These are phyloP conservation scores for Inosperma sp. DNA, from an alignment of 768 basidiomycete genomes.

Conservation along the genomic window DNA sequence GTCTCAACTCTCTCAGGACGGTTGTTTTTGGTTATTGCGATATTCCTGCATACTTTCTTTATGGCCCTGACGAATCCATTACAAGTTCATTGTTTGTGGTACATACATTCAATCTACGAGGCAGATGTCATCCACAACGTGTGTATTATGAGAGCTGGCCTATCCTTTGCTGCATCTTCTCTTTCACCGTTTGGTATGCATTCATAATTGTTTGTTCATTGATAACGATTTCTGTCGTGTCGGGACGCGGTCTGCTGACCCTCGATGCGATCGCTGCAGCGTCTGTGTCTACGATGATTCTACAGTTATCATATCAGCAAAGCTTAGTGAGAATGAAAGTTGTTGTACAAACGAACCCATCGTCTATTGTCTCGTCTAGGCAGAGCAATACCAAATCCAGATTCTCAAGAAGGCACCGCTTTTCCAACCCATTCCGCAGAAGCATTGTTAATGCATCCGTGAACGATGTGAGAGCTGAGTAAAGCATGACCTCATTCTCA, in stretches of 20 bases:
- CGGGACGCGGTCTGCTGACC: conserved; percentile 87
- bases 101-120: too few species aligned
- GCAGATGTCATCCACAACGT: not conserved
- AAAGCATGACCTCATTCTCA: conserved; percentile 97
- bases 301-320: conserved; percentile 27
- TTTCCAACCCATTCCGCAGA: conserved; percentile 90
- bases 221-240: conserved; percentile 94
- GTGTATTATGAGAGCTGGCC: conserved; percentile 53
- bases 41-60: too few species aligned
- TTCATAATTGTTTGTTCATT: conserved; percentile 96
- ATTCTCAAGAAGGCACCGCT: conserved; percentile 90
- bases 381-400: conserved; percentile 89
- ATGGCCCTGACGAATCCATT: too few species aligned
- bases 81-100: too few species aligned
- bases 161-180: conserved; percentile 79
- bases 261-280: conserved; percentile 91
- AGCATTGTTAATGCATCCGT: conserved; percentile 82
- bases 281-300: conserved; percentile 96
- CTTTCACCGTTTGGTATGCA: conserved; percentile 87
- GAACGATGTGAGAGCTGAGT: conserved; percentile 77
- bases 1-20: too few species aligned
- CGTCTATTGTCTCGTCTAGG: conserved; percentile 95
- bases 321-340: not conserved
- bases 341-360: conserved; percentile 65
- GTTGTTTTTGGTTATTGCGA: too few species aligned